Conservation (phyloP, 2,329 filamentous ascomycete species). For the Penicillium carneum region DNA sequence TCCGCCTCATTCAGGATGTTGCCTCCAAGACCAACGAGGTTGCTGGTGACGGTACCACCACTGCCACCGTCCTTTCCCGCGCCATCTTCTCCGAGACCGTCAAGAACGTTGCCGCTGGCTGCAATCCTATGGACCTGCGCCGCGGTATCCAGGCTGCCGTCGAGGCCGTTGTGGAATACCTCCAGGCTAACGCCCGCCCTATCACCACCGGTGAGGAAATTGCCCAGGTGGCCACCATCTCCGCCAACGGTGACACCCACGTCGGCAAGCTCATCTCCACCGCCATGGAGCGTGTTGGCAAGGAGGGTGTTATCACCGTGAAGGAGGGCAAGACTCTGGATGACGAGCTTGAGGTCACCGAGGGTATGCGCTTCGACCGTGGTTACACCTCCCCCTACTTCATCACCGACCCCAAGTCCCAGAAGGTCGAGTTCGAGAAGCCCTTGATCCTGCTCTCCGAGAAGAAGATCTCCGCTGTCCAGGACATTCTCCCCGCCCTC, state of each 20-base stretch:
- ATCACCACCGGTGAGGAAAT: slow-evolving; percentile 98
- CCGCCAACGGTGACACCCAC: slow-evolving; percentile 93
- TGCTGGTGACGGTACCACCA: slow-evolving; percentile 97
- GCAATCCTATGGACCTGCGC: slow-evolving; percentile 99
- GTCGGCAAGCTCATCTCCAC: slow-evolving; percentile 95
- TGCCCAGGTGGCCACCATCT: slow-evolving; percentile 97
- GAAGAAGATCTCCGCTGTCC: slow-evolving; percentile 99
- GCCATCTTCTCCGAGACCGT: slow-evolving; percentile 99
- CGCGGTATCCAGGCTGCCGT: slow-evolving; percentile 96
- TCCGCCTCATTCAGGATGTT: slow-evolving; percentile 94
- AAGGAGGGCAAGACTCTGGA: slow-evolving; percentile 99
- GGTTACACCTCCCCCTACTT: slow-evolving; percentile 99
- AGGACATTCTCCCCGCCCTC: slow-evolving; percentile 97
- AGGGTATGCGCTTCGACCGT: slow-evolving; percentile 99
- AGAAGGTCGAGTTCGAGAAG: slow-evolving; percentile 99
- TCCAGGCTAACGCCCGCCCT: slow-evolving; percentile 94
- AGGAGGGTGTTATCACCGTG: slow-evolving; percentile 99
- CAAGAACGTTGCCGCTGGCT: slow-evolving; percentile 98
- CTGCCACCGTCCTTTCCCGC: slow-evolving; percentile 92
- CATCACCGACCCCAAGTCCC: slow-evolving; percentile 97
- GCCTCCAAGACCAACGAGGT: slow-evolving; percentile 99
- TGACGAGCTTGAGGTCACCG: slow-evolving; percentile 97
- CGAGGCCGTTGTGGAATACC: slow-evolving; percentile 89
- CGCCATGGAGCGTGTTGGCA: slow-evolving; percentile 99
- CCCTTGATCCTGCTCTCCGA: slow-evolving; percentile 96